A percentile compares a stretch with the other conserved stretches of the same genome.
Evolutionary conservation across 305 asterid genomes (phyloP).

Genomic region (Fraxinus xanthoxyloides): DNA sequence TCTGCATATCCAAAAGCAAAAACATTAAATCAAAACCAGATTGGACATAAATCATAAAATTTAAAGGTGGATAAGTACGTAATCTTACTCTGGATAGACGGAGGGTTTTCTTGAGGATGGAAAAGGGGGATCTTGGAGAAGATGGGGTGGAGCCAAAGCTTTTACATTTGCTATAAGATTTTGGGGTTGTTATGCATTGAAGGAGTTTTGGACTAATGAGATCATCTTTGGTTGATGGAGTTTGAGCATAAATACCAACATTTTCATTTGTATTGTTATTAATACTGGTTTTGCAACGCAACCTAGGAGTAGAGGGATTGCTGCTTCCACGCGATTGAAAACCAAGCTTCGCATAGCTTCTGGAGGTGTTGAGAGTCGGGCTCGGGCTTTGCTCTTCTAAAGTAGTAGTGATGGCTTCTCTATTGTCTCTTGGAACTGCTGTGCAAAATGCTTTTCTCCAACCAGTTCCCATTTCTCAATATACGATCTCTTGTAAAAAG

Average conservation of each 20-base stretch:
- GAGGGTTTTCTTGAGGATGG: conserved; percentile 74
- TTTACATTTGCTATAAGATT: conserved; percentile 27
- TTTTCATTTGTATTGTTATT: not conserved
- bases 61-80: not conserved
- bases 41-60: not conserved
- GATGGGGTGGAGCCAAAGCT: conserved; percentile 50
- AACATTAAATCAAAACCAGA: not conserved
- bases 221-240: conserved; percentile 1
- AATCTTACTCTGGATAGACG: conserved; percentile 61
- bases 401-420: conserved; percentile 24
- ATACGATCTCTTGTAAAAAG: not conserved
- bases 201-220: conserved; percentile 40
- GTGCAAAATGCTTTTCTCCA: conserved; percentile 94
- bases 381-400: not conserved
- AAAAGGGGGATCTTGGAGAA: conserved; percentile 95
- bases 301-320: conserved; percentile 66
- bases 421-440: conserved; percentile 46
- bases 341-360: conserved; percentile 34
- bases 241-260: not conserved
- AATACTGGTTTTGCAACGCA: conserved; percentile 49
- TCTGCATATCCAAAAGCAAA: conserved; percentile 41
- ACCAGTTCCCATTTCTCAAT: conserved; percentile 70
- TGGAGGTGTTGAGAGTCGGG: conserved; percentile 16
- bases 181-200: conserved; percentile 48
- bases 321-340: conserved; percentile 34